These are phyloP conservation scores for Acacia pycnantha DNA, from an alignment of 331 rosid genomes.

Conservation along the genomic window DNA sequence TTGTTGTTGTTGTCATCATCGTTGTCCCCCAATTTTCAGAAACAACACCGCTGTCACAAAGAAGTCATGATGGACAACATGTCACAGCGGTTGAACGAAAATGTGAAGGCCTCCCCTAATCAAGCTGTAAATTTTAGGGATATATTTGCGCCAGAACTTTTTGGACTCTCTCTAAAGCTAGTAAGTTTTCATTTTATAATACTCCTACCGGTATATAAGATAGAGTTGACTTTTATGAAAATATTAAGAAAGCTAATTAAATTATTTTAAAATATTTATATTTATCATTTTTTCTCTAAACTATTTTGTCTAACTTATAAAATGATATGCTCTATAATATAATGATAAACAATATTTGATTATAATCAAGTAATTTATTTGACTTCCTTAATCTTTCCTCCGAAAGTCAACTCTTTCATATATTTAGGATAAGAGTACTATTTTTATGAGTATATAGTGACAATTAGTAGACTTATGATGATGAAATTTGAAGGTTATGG, in stretches of 20 bases:
- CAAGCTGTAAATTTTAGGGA: conserved; percentile 61
- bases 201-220: neutral
- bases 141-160: conserved; percentile 68
- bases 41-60: conserved; percentile 64
- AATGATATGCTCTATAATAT: no score
- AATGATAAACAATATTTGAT: no score
- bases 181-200: conserved; percentile 41
- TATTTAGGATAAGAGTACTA: no score
- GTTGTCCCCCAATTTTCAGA: conserved; percentile 44
- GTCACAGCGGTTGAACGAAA: conserved; percentile 42
- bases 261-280: no score
- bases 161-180: conserved; percentile 67
- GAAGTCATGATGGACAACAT: conserved; percentile 61
- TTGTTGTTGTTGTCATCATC: neutral
- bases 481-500: conserved; percentile 59
- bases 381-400: no score
- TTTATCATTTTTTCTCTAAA: no score
- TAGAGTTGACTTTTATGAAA: no score
- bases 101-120: conserved; percentile 44
- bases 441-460: neutral
- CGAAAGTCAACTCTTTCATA: no score
- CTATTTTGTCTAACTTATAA: no score
- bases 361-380: no score
- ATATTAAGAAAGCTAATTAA: no score
- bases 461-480: neutral